Evolutionary conservation across 208 protist species (phyloP).

Genomic region (Spongospora subterranea): DNA sequence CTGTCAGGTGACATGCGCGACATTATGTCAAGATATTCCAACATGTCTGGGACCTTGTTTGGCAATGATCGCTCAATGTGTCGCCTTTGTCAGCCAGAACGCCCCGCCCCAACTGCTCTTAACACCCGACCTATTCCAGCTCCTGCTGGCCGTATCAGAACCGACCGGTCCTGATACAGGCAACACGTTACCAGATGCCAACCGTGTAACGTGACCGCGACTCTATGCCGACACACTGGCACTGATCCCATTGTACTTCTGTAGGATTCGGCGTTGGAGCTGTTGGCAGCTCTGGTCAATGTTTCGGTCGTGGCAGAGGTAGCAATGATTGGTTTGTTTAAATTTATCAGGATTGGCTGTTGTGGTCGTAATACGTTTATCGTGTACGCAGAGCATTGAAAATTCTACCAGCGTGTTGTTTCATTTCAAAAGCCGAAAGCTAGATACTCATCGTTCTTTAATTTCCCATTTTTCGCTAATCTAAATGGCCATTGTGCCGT

Average conservation of each 20-base stretch:
- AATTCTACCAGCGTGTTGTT: no score
- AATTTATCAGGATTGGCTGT: background rate
- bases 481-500: no score
- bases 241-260: background rate
- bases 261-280: background rate
- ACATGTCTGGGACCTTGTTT: background rate
- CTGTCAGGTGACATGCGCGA: background rate
- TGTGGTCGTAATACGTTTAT: background rate
- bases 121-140: slow-evolving; percentile 24
- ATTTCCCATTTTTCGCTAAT: no score
- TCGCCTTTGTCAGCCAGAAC: background rate
- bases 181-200: background rate
- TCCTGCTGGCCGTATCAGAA: slow-evolving; percentile 12
- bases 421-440: no score
- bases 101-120: background rate
- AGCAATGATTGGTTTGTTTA: background rate
- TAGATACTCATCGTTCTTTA: no score
- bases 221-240: background rate
- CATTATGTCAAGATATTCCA: background rate
- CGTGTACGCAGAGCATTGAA: no score
- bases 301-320: background rate
- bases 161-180: background rate
- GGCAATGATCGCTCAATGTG: background rate
- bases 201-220: background rate
- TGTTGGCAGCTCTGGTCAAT: background rate